Evolutionary conservation across 2,329 filamentous ascomycete species (phyloP).

Genomic region (Alternaria longipes): DNA sequence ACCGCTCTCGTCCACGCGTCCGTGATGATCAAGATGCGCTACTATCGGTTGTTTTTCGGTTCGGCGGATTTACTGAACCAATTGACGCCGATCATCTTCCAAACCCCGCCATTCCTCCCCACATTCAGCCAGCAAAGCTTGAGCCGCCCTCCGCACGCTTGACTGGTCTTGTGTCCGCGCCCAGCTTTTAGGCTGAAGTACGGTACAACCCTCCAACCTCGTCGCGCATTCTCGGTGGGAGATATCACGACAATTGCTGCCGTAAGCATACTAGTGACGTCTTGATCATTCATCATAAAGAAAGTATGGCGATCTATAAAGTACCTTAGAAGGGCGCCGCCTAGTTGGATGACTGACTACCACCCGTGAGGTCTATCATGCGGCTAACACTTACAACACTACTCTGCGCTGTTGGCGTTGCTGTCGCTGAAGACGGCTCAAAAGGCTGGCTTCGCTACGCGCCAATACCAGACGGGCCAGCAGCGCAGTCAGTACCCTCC

Average conservation of each 20-base stretch:
- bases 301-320: constrained; percentile 14
- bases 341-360: neutral
- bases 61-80: neutral
- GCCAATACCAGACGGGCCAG: constrained; percentile 55
- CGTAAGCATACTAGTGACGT: constrained; percentile 7
- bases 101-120: constrained; percentile 5
- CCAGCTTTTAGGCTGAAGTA: constrained; percentile 21
- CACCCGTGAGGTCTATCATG: constrained; percentile 7
- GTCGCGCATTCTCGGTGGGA: constrained; percentile 2
- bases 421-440: constrained; percentile 66
- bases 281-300: neutral
- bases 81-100: constrained; percentile 7
- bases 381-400: constrained; percentile 13
- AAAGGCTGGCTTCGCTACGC: constrained; percentile 73
- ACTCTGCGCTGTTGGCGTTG: neutral
- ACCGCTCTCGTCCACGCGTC: neutral
- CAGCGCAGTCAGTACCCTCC: constrained; percentile 57
- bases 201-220: constrained; percentile 7
- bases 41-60: neutral
- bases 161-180: neutral
- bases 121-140: constrained; percentile 6
- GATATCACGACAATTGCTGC: constrained; percentile 6
- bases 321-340: neutral
- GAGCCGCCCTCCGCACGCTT: constrained; percentile 15
- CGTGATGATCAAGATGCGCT: neutral